Conservation (phyloP, 176 grass and related monocot species). For the Triticum turgidum region DNA sequence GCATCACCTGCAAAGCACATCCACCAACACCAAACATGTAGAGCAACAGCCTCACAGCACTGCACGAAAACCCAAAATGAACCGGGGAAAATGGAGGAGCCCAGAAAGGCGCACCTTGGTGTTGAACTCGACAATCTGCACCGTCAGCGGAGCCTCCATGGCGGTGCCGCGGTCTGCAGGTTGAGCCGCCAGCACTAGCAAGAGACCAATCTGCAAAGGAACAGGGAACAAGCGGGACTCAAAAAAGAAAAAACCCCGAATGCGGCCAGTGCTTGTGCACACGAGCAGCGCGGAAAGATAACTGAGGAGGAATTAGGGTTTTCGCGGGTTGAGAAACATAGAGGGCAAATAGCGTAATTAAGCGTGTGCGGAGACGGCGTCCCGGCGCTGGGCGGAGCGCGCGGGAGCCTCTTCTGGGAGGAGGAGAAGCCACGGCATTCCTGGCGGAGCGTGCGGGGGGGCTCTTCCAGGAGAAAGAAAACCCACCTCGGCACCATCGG, state of each 20-base stretch:
- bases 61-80: not conserved
- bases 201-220: constrained; percentile 2
- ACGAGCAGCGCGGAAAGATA: not conserved
- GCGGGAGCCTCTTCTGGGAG: too few relatives aligned
- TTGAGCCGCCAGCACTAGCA: not conserved
- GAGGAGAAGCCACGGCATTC: not conserved
- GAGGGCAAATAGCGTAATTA: not conserved
- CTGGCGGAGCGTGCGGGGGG: not conserved
- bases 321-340: not conserved
- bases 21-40: not conserved
- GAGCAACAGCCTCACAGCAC: not conserved
- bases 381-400: not conserved
- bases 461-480: not conserved
- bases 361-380: not conserved
- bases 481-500: constrained; percentile 20
- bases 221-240: not conserved
- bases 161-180: constrained; percentile 1
- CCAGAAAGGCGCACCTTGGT: constrained; percentile 8
- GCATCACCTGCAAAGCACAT: constrained; percentile 52
- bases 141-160: constrained; percentile 23
- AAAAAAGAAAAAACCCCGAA: not conserved
- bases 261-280: not conserved
- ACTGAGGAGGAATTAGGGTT: constrained; percentile 5
- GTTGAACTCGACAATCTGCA: constrained; percentile 23
- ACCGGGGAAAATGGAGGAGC: not conserved